Evolutionary conservation across 2,329 filamentous ascomycete species (phyloP), one percentile per base, ranked within the genome.

Genomic region (Dendrostoma leiphaemia): DNA sequence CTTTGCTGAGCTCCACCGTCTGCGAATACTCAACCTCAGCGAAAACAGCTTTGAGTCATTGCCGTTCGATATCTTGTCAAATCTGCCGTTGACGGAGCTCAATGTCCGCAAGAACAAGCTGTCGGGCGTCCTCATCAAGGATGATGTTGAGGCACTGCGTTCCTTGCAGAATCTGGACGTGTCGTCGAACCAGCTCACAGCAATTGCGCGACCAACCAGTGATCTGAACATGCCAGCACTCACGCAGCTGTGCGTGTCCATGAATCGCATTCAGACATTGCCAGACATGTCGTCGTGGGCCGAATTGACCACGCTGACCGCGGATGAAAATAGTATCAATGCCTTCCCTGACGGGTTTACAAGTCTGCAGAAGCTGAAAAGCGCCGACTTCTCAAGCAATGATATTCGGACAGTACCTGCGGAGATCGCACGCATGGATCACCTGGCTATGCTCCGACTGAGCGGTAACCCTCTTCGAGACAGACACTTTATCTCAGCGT

Each of bases 391-490:
- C 60, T 89, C 89, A 0, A 85, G 87, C 61, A 99, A 99, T 65
- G 85, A 94, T 59, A 84, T 99, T 45, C 84, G 83, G 2, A 76
- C 82, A 12, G 69, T 99, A 7, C 89, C 94, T 28, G 80, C 90
- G 0, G 85, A 85, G 60, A 83, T 97, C 54, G 88, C 87, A 5
- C 75, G 83, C 24, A 96, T 97, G 91, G 84, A 90, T 6, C 85
- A 73, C 41, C 74, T 99, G 9, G 80, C 84, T 19, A 86, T 86
- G 66, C 80, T 97, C 38, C 84, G 86, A 4, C 76, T 99, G 29
- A 86, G 85, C 40, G 91, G 91, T n/a, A 99, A 99, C 64, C 94
- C 94, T 0, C 74, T 99, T 13, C 81, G 89, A 13, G 91, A 97
- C 67, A 91, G 89, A 67, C 96, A 91, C 67, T 91, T 94, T 61